Conservation (phyloP, 805 yeast genomes). For the Ogataea methanolica region DNA sequence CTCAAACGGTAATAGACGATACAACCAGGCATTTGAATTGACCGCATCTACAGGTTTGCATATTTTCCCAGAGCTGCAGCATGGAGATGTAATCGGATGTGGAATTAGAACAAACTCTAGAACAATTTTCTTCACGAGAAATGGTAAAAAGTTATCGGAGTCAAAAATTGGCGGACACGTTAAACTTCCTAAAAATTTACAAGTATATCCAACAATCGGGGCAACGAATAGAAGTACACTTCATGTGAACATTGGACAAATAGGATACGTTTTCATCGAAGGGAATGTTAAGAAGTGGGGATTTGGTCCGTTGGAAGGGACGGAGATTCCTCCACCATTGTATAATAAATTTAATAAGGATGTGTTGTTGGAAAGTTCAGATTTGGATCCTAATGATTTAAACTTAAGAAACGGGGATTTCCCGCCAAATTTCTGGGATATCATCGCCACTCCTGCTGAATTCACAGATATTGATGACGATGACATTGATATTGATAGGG, state of each 20-base stretch:
- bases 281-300: constrained; percentile 96
- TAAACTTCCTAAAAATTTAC: constrained; percentile 63
- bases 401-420: constrained; percentile 36
- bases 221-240: constrained; percentile 75
- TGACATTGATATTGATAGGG: constrained; percentile 15
- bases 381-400: constrained; percentile 46
- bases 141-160: constrained; percentile 85
- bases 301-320: constrained; percentile 84
- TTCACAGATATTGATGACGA: constrained; percentile 31
- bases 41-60: constrained; percentile 38
- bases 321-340: constrained; percentile 89
- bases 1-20: constrained; percentile 74
- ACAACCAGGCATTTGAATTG: constrained; percentile 65
- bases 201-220: constrained; percentile 85
- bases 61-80: constrained; percentile 54
- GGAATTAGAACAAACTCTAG: constrained; percentile 84
- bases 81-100: constrained; percentile 91
- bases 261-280: constrained; percentile 86
- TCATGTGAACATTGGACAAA: constrained; percentile 90
- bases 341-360: constrained; percentile 79
- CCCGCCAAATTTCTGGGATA: constrained; percentile 54
- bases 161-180: constrained; percentile 77
- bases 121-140: constrained; percentile 87
- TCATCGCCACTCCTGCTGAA: constrained; percentile 20
- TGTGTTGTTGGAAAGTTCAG: constrained; percentile 62